A percentile compares a stretch with the other conserved stretches of the same genome.
These are phyloP conservation scores for Penicillium sp. DNA, from an alignment of 2,329 filamentous ascomycete genomes.

Conservation along the genomic window DNA sequence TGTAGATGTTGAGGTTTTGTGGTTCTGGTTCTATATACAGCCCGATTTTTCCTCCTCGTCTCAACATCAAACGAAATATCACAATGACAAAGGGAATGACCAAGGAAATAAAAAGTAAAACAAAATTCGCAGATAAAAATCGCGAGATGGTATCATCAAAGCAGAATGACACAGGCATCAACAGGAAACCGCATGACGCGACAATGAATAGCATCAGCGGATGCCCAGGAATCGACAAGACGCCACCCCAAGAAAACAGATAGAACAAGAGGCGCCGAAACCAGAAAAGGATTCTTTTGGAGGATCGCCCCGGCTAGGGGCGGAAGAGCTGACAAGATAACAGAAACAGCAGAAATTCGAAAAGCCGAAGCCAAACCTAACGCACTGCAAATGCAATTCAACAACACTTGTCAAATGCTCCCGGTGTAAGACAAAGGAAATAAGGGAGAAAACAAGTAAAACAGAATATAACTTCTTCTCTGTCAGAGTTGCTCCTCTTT, in stretches of 20 bases:
- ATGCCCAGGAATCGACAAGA: conserved; percentile 26
- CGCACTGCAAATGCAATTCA: conserved; percentile 38
- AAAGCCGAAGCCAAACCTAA: conserved; percentile 32
- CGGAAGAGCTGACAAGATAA: conserved; percentile 14
- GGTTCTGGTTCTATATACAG: conserved; percentile 22
- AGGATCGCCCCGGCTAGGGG: conserved; percentile 1
- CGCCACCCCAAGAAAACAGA: conserved; percentile 28
- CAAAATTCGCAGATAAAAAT: conserved; percentile 12
- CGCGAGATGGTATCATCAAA: conserved; percentile 42
- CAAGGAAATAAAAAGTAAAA: background rate
- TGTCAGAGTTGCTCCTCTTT: conserved; percentile 12
- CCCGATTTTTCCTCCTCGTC: conserved; percentile 16
- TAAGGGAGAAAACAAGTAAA: conserved; percentile 6
- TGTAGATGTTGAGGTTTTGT: conserved; percentile 12
- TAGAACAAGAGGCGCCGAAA: conserved; percentile 23
- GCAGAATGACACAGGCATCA: conserved; percentile 31
- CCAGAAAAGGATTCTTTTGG: conserved; percentile 19
- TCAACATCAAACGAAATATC: conserved; percentile 9
- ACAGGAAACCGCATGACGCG: conserved; percentile 10
- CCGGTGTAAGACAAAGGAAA: conserved; percentile 12
- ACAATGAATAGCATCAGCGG: conserved; percentile 17
- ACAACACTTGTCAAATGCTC: conserved; percentile 23
- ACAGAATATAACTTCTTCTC: conserved; percentile 4
- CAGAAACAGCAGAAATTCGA: conserved; percentile 17
- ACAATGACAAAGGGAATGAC: conserved; percentile 10